These are phyloP conservation scores for Caryopteris hybrid DNA, from an alignment of 305 asterid genomes.

Conservation along the genomic window DNA sequence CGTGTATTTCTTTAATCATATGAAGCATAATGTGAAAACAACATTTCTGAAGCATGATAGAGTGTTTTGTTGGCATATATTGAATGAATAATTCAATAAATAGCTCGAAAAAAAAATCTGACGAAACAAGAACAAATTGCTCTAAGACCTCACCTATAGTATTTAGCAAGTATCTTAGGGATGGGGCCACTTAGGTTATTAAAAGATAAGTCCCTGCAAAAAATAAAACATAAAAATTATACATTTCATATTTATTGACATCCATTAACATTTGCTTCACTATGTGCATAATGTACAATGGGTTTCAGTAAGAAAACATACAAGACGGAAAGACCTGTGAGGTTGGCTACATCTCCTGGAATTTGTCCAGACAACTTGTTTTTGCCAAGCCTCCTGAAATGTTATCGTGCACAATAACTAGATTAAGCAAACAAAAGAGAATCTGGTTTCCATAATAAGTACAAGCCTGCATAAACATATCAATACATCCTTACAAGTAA, in stretches of 20 bases:
- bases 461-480: too few species aligned
- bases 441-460: neutral
- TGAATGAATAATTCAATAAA: too few species aligned
- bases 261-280: too few species aligned
- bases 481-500: slow-evolving; percentile 70
- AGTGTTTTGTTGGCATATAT: too few species aligned
- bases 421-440: slow-evolving; percentile 8
- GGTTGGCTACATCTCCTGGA: slow-evolving; percentile 68
- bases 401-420: slow-evolving; percentile 12
- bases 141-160: slow-evolving; percentile 57
- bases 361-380: slow-evolving; percentile 83
- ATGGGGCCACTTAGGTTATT: slow-evolving; percentile 85
- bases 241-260: slow-evolving; percentile 7
- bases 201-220: slow-evolving; percentile 80
- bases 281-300: too few species aligned
- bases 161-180: slow-evolving; percentile 78
- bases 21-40: neutral
- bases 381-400: slow-evolving; percentile 75
- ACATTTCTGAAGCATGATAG: neutral
- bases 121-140: neutral
- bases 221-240: too few species aligned
- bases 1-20: neutral
- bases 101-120: too few species aligned
- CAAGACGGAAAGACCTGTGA: slow-evolving; percentile 88
- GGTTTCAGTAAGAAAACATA: slow-evolving; percentile 43